Conservation (phyloP, 2,329 filamentous ascomycete genomes). For the Colletotrichum sp. region DNA sequence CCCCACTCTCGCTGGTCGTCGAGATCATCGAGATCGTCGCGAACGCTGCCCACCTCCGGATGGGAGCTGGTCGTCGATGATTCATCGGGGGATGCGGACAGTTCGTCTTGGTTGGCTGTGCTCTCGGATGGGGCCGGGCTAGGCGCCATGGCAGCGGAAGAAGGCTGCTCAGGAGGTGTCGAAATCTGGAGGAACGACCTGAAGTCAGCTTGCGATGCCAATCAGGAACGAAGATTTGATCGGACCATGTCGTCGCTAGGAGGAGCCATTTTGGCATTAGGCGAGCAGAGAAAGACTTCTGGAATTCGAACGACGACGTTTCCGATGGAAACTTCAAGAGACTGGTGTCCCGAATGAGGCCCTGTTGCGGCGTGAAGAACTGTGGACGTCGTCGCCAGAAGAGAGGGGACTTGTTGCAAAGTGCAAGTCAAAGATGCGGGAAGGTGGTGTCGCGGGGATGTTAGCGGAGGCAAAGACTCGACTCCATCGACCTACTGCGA, state of each 20-base stretch:
- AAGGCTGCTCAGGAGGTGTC: not conserved
- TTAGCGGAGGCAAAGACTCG: not conserved
- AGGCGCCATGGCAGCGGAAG: not conserved
- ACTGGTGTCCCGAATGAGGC: not conserved
- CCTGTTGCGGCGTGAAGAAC: not conserved
- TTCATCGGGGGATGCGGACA: not conserved
- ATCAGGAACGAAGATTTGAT: not conserved
- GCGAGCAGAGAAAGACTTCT: not conserved
- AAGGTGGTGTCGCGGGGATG: not conserved
- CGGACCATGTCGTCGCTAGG: not conserved
- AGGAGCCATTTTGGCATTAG: not conserved
- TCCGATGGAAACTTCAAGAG: not conserved
- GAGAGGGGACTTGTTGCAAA: not conserved
- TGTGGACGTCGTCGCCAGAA: not conserved
- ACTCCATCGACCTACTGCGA: not conserved
- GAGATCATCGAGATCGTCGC: not conserved
- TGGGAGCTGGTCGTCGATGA: not conserved
- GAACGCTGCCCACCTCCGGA: not conserved
- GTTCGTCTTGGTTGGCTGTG: not conserved
- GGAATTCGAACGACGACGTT: not conserved
- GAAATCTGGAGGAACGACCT: not conserved
- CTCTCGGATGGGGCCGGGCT: not conserved
- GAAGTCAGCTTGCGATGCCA: not conserved
- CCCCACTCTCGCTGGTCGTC: not conserved
- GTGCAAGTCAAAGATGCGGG: not conserved